Conservation (phyloP, 2,329 filamentous ascomycete species). For the Aspergillus bombycis region DNA sequence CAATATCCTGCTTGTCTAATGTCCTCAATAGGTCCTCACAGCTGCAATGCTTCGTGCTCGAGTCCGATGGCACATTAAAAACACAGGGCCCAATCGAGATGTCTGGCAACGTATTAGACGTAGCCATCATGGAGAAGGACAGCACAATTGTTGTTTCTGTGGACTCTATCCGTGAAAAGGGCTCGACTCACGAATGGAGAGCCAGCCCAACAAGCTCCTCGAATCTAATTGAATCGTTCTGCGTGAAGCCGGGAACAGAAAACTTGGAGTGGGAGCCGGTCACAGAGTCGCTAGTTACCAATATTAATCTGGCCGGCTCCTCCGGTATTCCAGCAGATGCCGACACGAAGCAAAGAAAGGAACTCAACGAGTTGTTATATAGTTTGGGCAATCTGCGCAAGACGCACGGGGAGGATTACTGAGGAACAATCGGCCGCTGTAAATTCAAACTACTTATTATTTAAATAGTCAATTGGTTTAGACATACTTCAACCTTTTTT, state of each 20-base stretch:
- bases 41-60: conserved; percentile 68
- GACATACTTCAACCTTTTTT: not conserved
- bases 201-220: conserved; percentile 22
- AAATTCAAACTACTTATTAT: not conserved
- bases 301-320: conserved; percentile 37
- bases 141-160: conserved; percentile 53
- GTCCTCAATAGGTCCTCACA: conserved; percentile 64
- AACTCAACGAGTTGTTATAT: conserved; percentile 42
- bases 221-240: conserved; percentile 36
- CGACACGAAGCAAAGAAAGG: conserved; percentile 35
- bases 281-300: conserved; percentile 23
- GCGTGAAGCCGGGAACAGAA: conserved; percentile 22
- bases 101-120: conserved; percentile 67
- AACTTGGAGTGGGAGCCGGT: conserved; percentile 31
- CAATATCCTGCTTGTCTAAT: conserved; percentile 18
- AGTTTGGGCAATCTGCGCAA: conserved; percentile 46
- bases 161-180: conserved; percentile 56
- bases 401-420: conserved; percentile 31
- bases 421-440: not conserved
- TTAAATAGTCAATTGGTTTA: not conserved
- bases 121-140: conserved; percentile 38
- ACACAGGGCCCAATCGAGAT: conserved; percentile 58
- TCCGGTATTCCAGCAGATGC: conserved; percentile 26
- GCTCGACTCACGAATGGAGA: conserved; percentile 51
- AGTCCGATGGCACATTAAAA: conserved; percentile 53